Evolutionary conservation across 2,329 filamentous ascomycete species (phyloP).

Genomic region (Ascochyta pisi): DNA sequence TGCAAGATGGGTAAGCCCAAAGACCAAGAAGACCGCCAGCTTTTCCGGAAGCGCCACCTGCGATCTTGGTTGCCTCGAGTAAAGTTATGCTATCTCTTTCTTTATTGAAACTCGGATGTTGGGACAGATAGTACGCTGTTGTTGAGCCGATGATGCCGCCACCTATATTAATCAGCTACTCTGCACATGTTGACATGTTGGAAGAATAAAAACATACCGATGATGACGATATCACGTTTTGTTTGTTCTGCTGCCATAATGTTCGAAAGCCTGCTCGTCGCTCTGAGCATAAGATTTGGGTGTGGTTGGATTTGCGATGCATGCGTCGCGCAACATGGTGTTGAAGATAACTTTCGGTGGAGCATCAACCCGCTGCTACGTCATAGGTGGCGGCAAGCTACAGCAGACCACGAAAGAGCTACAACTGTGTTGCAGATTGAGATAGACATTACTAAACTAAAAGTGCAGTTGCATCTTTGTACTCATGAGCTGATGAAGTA

Average conservation of each 20-base stretch:
- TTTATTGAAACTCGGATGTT: slow-evolving; percentile 81
- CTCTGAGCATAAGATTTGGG: slow-evolving; percentile 30
- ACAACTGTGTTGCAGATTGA: neutral
- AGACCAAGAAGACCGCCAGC: slow-evolving; percentile 87
- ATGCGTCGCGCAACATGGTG: slow-evolving; percentile 24
- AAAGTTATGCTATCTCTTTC: slow-evolving; percentile 79
- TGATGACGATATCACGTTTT: slow-evolving; percentile 46
- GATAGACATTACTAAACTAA: neutral
- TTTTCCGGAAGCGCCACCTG: slow-evolving; percentile 92
- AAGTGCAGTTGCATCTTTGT: too few species aligned
- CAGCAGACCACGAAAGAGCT: neutral
- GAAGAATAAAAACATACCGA: slow-evolving; percentile 29
- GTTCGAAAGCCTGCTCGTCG: slow-evolving; percentile 19
- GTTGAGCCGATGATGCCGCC: slow-evolving; percentile 93
- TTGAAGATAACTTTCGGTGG: slow-evolving; percentile 23
- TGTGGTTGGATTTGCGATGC: neutral
- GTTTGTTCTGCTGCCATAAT: slow-evolving; percentile 37
- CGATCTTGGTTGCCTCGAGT: slow-evolving; percentile 83
- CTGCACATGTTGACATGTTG: neutral
- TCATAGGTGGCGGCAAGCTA: slow-evolving; percentile 21
- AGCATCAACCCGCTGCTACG: slow-evolving; percentile 18
- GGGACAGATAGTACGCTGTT: slow-evolving; percentile 88
- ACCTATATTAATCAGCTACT: slow-evolving; percentile 58
- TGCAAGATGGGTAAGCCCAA: slow-evolving; percentile 86
- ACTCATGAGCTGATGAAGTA: too few species aligned